These are phyloP conservation scores for Camelina hispida DNA, from an alignment of 345 rosid species.

Conservation along the genomic window DNA sequence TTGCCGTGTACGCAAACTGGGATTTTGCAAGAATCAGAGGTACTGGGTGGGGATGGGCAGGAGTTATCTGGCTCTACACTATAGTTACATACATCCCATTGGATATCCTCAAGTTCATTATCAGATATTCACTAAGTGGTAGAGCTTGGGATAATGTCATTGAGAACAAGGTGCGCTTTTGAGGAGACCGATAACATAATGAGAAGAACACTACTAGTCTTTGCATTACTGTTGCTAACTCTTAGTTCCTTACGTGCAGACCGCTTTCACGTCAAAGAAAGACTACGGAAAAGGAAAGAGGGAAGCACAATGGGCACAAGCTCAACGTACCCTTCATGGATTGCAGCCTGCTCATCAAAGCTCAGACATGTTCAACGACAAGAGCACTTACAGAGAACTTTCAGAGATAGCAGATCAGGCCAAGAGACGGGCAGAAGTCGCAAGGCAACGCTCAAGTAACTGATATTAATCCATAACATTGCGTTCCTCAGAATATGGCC, in stretches of 20 bases:
- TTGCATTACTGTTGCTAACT: slow-evolving; percentile 1
- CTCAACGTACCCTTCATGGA: slow-evolving; percentile 87
- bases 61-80: slow-evolving; percentile 89
- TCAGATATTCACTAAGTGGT: slow-evolving; percentile 70
- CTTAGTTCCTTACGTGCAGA: slow-evolving; percentile 46
- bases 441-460: slow-evolving; percentile 56
- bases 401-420: slow-evolving; percentile 94
- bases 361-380: slow-evolving; percentile 56
- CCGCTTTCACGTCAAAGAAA: slow-evolving; percentile 91
- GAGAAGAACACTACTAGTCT: slow-evolving; percentile 14
- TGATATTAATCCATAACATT: background rate
- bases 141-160: slow-evolving; percentile 84
- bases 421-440: slow-evolving; percentile 88
- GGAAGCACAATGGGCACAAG: slow-evolving; percentile 92
- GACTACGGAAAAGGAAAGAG: slow-evolving; percentile 83
- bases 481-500: slow-evolving; percentile 16
- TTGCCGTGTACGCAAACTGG: slow-evolving; percentile 87
- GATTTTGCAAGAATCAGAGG: slow-evolving; percentile 68
- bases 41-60: slow-evolving; percentile 97
- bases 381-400: slow-evolving; percentile 67
- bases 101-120: slow-evolving; percentile 76
- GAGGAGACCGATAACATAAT: background rate
- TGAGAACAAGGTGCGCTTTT: slow-evolving; percentile 61
- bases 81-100: slow-evolving; percentile 73
- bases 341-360: slow-evolving; percentile 60